Conservation (phyloP, 2,329 filamentous ascomycete species). For the Botrytis pseudocinerea region DNA sequence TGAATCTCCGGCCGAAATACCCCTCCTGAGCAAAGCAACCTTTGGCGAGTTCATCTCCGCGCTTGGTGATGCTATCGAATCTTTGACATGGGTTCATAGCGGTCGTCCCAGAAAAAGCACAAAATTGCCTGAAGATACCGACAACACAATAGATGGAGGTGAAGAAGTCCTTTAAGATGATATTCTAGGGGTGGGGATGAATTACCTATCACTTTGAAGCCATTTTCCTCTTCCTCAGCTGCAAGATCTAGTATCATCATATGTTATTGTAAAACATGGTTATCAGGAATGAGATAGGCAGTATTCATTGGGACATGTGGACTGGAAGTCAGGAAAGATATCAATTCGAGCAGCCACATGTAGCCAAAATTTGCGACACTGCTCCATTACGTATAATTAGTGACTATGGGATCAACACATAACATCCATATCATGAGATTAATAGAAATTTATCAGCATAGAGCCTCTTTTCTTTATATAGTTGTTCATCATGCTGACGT, state of each 20-base stretch:
- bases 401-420: neutral
- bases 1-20: neutral
- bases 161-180: neutral
- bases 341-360: neutral
- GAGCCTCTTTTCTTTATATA: rapidly evolving
- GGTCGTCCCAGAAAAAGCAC: neutral
- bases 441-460: neutral
- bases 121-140: too few species aligned
- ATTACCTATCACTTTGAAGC: neutral
- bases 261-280: neutral
- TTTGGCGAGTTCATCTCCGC: neutral
- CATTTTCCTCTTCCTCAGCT: too few species aligned
- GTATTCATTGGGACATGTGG: neutral
- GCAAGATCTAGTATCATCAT: neutral
- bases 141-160: neutral
- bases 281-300: neutral
- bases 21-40: too few species aligned
- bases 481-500: neutral
- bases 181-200: neutral
- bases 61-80: too few species aligned
- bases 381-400: neutral
- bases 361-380: neutral
- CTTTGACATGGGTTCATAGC: neutral
- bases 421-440: neutral
- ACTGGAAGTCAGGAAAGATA: neutral